Evolutionary conservation across 2,329 filamentous ascomycete genomes (phyloP).

Genomic region (Orbilia blumenaviensis): DNA sequence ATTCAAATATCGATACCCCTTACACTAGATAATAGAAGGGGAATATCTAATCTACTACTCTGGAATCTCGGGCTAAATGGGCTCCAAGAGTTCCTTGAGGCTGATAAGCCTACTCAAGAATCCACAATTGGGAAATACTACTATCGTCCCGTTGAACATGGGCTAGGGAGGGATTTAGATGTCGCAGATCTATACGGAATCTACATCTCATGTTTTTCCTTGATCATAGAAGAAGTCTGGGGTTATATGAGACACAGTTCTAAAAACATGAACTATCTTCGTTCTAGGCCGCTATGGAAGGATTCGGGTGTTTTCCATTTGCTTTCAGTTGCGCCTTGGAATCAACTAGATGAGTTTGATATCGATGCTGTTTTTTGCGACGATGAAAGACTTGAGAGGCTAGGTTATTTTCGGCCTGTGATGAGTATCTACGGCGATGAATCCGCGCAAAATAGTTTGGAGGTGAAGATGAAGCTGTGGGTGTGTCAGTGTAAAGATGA

Average conservation of each 20-base stretch:
- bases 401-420: background rate
- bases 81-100: background rate
- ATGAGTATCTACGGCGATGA: background rate
- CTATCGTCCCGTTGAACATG: background rate
- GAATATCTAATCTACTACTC: constrained; percentile 15
- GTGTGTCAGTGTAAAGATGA: constrained; percentile 10
- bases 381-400: background rate
- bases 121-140: constrained; percentile 3
- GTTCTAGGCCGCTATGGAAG: constrained; percentile 10
- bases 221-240: constrained; percentile 12
- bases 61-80: constrained; percentile 21
- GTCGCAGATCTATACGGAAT: background rate
- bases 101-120: background rate
- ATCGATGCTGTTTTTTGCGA: constrained; percentile 14
- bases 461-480: background rate
- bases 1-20: background rate
- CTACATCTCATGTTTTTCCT: constrained; percentile 2
- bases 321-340: constrained; percentile 6
- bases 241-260: background rate
- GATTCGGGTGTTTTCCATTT: background rate
- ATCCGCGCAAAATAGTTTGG: background rate
- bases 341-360: constrained; percentile 15
- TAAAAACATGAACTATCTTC: background rate
- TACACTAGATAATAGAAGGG: constrained; percentile 11
- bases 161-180: background rate